A percentile compares a stretch with the other conserved stretches of the same genome.
Conservation (phyloP, 192 early-diverging fungal genomes). For the Gigaspora rosea region DNA sequence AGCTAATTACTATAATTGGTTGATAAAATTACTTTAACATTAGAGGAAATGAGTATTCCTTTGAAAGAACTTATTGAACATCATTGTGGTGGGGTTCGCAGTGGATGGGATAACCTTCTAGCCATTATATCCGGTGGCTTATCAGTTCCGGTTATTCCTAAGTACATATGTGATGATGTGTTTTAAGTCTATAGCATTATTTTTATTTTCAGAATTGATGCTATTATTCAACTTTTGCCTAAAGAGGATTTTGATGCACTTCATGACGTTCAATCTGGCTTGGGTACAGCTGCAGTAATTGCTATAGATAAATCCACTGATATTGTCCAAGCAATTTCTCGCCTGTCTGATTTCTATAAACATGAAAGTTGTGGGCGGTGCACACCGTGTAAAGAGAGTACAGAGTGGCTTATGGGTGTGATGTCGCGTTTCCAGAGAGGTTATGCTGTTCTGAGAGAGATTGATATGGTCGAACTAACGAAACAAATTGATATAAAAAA, state of each 20-base stretch:
- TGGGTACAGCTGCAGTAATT: conserved; percentile 96
- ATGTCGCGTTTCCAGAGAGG: conserved; percentile 95
- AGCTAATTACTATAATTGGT: neutral
- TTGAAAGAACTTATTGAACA: conserved; percentile 88
- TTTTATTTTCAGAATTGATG: neutral
- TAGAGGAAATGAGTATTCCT: conserved; percentile 97
- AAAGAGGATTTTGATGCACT: conserved; percentile 93
- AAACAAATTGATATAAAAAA: conserved; percentile 94
- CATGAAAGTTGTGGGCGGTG: conserved; percentile 99
- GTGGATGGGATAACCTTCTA: conserved; percentile 98
- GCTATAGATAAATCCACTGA: conserved; percentile 99
- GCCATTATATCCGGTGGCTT: conserved; percentile 97
- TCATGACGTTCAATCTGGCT: conserved; percentile 87
- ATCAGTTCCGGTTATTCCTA: conserved; percentile 90
- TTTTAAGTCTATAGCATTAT: conserved; percentile 43
- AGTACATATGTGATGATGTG: conserved; percentile 83
- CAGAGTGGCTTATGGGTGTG: conserved; percentile 94
- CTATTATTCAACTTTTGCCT: neutral
- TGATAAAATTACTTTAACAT: neutral
- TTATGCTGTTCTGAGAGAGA: conserved; percentile 77
- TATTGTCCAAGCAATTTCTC: conserved; percentile 89
- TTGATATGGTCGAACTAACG: conserved; percentile 96
- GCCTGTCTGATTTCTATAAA: conserved; percentile 91
- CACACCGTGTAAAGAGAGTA: conserved; percentile 97
- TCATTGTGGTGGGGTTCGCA: conserved; percentile 95